Conservation (phyloP, 2,329 filamentous ascomycete genomes). For the Fusarium subtropicale region DNA sequence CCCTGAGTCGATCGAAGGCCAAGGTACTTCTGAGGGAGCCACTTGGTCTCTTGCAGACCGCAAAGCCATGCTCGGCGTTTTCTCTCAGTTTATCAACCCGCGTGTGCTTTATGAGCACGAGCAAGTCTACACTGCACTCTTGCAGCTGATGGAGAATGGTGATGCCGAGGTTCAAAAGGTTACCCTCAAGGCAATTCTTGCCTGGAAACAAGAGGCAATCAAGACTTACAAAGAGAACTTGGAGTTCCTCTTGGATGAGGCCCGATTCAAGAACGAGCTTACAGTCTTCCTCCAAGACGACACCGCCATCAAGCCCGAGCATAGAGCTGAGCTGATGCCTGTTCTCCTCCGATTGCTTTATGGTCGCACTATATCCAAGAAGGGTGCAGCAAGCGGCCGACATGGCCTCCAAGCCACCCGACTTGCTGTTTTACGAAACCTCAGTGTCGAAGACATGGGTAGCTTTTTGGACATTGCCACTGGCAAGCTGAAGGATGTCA, state of each 20-base stretch:
- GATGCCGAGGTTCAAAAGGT: constrained; percentile 90
- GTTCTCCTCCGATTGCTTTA: constrained; percentile 89
- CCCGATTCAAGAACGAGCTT: constrained; percentile 93
- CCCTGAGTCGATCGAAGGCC: constrained; percentile 51
- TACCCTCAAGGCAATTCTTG: constrained; percentile 83
- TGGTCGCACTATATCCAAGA: constrained; percentile 86
- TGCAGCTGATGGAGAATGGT: constrained; percentile 84
- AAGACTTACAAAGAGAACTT: constrained; percentile 86
- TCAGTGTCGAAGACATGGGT: constrained; percentile 79
- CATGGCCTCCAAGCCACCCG: constrained; percentile 85
- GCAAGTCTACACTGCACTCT: constrained; percentile 79
- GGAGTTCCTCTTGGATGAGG: constrained; percentile 87
- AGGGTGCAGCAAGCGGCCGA: constrained; percentile 79
- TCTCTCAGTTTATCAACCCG: constrained; percentile 88
- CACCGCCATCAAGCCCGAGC: constrained; percentile 76
- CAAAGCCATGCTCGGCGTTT: constrained; percentile 82
- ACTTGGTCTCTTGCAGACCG: constrained; percentile 83
- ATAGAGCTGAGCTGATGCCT: constrained; percentile 81
- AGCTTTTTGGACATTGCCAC: constrained; percentile 86
- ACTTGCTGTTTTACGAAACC: constrained; percentile 82
- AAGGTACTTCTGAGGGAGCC: constrained; percentile 51
- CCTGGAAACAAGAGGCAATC: constrained; percentile 87
- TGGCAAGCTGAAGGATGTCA: constrained; percentile 72
- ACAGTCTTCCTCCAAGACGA: constrained; percentile 85
- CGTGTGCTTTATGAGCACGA: constrained; percentile 81